Evolutionary conservation across 495 filamentous ascomycete species (phyloP).

Genomic region (Tuber calosporum): DNA sequence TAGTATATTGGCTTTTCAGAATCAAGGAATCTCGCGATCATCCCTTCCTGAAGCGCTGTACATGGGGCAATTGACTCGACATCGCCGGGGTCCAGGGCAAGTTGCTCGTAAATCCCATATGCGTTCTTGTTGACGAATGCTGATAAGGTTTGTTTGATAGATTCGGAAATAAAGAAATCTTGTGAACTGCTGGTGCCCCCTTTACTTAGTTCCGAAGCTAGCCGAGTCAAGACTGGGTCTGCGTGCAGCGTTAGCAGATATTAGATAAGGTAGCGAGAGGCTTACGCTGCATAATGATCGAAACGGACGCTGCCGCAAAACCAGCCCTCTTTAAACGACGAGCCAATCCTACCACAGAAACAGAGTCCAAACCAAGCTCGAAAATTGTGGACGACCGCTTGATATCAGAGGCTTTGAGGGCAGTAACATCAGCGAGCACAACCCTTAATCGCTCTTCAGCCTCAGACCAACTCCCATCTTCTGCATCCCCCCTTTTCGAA

Average conservation of each 20-base stretch:
- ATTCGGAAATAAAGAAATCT: conserved; percentile 25
- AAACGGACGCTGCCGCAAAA: conserved; percentile 53
- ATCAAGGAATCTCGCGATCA: conserved; percentile 61
- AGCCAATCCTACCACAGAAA: conserved; percentile 63
- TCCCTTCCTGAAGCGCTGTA: conserved; percentile 71
- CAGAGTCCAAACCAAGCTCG: conserved; percentile 75
- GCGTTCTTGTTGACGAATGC: conserved; percentile 54
- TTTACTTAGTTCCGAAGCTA: conserved; percentile 44
- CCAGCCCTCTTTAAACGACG: conserved; percentile 43
- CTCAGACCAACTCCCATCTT: conserved; percentile 42
- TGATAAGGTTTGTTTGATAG: conserved; percentile 51
- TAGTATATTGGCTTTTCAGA: conserved; percentile 57
- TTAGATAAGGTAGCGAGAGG: neutral
- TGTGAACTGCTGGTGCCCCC: conserved; percentile 40
- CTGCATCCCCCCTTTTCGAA: conserved; percentile 39
- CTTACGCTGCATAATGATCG: conserved; percentile 58
- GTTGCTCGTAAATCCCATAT: conserved; percentile 45
- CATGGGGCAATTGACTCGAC: conserved; percentile 68
- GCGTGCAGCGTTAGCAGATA: conserved; percentile 11
- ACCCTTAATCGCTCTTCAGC: conserved; percentile 48
- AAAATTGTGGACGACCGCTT: conserved; percentile 59
- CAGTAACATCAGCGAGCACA: conserved; percentile 50
- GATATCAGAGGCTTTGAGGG: conserved; percentile 46
- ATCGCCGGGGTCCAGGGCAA: conserved; percentile 46
- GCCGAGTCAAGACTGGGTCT: conserved; percentile 51